Percentiles rank a stretch among this genome's conserved stretches.
phyloP scores from a whole-genome alignment of 1,284 basidiomycete genomes.

The Naganishia sp. region DNA sequence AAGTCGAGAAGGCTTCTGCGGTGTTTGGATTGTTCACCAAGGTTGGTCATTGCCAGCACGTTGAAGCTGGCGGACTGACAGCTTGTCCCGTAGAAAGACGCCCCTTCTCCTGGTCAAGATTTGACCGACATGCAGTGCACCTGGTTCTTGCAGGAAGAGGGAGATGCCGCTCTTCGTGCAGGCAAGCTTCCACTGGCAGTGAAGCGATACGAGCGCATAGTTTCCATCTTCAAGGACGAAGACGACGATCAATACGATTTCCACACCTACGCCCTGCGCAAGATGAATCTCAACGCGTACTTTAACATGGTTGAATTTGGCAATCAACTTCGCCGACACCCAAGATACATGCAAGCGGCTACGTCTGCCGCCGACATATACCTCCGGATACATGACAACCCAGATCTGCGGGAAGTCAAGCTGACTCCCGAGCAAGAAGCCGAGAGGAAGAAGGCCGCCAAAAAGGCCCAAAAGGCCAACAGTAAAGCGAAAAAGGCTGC shows the following conservation, averaged over 20 bases:
- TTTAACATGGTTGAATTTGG: slow-evolving; percentile 78
- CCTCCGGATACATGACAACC: slow-evolving; percentile 71
- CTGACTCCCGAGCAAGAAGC: slow-evolving; percentile 49
- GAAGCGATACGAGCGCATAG: slow-evolving; percentile 79
- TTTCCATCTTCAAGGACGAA: slow-evolving; percentile 79
- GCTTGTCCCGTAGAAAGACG: slow-evolving; percentile 69
- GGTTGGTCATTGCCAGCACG: slow-evolving; percentile 55
- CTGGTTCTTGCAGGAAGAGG: slow-evolving; percentile 84
- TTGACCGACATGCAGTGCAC: slow-evolving; percentile 95
- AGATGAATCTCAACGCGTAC: slow-evolving; percentile 84
- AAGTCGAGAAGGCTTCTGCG: slow-evolving; percentile 71
- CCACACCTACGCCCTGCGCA: slow-evolving; percentile 90
- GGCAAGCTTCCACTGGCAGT: slow-evolving; percentile 77
- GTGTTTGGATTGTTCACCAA: slow-evolving; percentile 85
- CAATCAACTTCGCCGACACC: slow-evolving; percentile 73
- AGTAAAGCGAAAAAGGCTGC: slow-evolving; percentile 73
- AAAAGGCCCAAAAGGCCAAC: slow-evolving; percentile 87
- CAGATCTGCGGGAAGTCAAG: slow-evolving; percentile 58
- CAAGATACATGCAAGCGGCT: slow-evolving; percentile 73
- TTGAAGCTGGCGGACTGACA: neutral
- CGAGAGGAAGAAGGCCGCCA: slow-evolving; percentile 66
- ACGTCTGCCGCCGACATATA: slow-evolving; percentile 75
- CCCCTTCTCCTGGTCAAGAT: slow-evolving; percentile 72
- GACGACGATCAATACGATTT: slow-evolving; percentile 99
- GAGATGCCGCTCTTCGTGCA: slow-evolving; percentile 65